Evolutionary conservation across 495 filamentous ascomycete species (phyloP).

Genomic region (Pseudotulostoma volvatum): DNA sequence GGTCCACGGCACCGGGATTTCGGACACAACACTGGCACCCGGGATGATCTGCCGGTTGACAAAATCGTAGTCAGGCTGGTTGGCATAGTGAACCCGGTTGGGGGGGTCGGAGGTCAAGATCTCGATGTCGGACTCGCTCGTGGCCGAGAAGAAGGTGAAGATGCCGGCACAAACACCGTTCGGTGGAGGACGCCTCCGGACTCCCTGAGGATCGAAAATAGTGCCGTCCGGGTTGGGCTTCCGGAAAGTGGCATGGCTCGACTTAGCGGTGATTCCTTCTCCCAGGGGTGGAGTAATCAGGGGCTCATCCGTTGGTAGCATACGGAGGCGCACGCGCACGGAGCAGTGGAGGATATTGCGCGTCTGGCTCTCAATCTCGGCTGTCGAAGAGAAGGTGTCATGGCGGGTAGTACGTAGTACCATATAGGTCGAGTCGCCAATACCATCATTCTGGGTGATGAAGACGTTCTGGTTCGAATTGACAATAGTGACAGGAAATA

Average conservation of each 20-base stretch:
- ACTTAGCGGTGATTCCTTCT: not conserved
- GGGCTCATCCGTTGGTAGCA: slow-evolving; percentile 11
- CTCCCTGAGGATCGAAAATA: not conserved
- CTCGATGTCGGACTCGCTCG: slow-evolving; percentile 67
- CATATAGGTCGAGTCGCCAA: slow-evolving; percentile 34
- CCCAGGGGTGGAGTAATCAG: slow-evolving; percentile 5
- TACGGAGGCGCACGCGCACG: slow-evolving; percentile 39
- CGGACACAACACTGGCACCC: slow-evolving; percentile 16
- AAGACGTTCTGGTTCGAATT: slow-evolving; percentile 54
- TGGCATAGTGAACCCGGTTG: slow-evolving; percentile 49
- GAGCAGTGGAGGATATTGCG: slow-evolving; percentile 41
- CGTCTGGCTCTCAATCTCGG: slow-evolving; percentile 44
- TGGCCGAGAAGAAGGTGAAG: slow-evolving; percentile 47
- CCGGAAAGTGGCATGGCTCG: not conserved
- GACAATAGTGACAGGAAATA: slow-evolving; percentile 33
- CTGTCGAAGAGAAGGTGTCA: slow-evolving; percentile 39
- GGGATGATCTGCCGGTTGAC: slow-evolving; percentile 18
- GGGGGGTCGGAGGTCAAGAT: slow-evolving; percentile 44
- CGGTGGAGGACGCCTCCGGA: slow-evolving; percentile 20
- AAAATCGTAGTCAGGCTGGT: slow-evolving; percentile 46
- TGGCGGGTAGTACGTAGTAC: slow-evolving; percentile 45
- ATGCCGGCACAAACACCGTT: slow-evolving; percentile 50
- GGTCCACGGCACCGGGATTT: slow-evolving; percentile 36
- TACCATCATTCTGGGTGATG: slow-evolving; percentile 21
- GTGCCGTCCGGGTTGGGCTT: not conserved